Conservation (phyloP, 1,139 yeast genomes). For the Kodamaea alishanica region DNA sequence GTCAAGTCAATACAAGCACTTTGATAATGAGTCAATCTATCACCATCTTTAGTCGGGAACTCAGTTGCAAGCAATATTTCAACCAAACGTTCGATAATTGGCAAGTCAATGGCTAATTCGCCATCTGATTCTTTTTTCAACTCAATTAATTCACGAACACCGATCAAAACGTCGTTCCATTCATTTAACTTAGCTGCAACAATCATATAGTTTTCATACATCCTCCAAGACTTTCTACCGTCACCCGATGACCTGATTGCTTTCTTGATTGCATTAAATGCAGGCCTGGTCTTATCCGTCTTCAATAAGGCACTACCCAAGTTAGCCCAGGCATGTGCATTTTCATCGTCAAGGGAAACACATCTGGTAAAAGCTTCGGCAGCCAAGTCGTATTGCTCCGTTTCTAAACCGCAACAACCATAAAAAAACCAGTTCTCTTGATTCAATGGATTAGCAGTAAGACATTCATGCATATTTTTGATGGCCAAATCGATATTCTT, state of each 20-base stretch:
- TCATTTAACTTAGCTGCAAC: slow-evolving; percentile 79
- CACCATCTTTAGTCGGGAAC: slow-evolving; percentile 40
- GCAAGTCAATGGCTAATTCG: slow-evolving; percentile 69
- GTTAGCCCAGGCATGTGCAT: slow-evolving; percentile 91
- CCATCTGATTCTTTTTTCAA: slow-evolving; percentile 52
- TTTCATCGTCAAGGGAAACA: slow-evolving; percentile 79
- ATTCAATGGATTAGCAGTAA: slow-evolving; percentile 70
- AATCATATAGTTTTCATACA: slow-evolving; percentile 82
- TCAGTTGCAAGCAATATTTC: slow-evolving; percentile 57
- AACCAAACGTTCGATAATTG: slow-evolving; percentile 70
- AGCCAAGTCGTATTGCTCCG: slow-evolving; percentile 69
- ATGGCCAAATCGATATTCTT: slow-evolving; percentile 57
- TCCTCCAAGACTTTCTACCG: slow-evolving; percentile 73
- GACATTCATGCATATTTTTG: slow-evolving; percentile 68
- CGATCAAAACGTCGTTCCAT: slow-evolving; percentile 84
- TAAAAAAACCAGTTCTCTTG: slow-evolving; percentile 88
- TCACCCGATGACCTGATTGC: slow-evolving; percentile 71
- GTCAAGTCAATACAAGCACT: slow-evolving; percentile 64
- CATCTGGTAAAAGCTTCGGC: slow-evolving; percentile 93
- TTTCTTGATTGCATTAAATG: slow-evolving; percentile 75
- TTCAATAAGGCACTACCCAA: slow-evolving; percentile 76
- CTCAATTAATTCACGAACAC: slow-evolving; percentile 55
- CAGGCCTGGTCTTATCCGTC: slow-evolving; percentile 64
- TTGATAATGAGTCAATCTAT: slow-evolving; percentile 56
- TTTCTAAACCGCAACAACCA: slow-evolving; percentile 86